Evolutionary conservation across 495 filamentous ascomycete genomes (phyloP).

Genomic region (Aspergillus baeticus): DNA sequence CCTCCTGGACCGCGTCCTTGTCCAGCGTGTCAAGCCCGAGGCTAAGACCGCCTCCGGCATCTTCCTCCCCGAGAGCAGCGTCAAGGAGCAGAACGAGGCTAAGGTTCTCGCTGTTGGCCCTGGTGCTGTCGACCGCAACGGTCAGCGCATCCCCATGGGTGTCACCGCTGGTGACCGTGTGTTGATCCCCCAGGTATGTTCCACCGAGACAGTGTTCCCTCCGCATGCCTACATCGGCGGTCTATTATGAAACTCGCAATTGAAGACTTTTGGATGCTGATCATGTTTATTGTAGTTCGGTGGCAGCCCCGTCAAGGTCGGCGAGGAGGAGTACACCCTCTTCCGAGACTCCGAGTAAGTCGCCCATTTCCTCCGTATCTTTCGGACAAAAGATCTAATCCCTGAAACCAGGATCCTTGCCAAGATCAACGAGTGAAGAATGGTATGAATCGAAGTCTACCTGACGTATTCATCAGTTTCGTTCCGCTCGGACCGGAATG

Average conservation of each 20-base stretch:
- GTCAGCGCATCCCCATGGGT: constrained; percentile 78
- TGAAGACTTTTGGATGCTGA: constrained; percentile 3
- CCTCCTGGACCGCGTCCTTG: constrained; percentile 96
- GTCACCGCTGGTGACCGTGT: constrained; percentile 86
- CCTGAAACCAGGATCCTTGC: constrained; percentile 62
- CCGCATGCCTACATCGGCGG: background rate
- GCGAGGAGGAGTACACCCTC: constrained; percentile 91
- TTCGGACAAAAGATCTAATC: constrained; percentile 23
- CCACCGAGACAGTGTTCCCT: background rate
- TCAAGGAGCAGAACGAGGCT: constrained; percentile 98
- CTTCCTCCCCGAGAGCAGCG: constrained; percentile 93
- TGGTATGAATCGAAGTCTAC: constrained; percentile 10
- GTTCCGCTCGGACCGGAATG: constrained; percentile 15
- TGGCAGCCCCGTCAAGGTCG: constrained; percentile 93
- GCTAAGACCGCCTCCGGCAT: constrained; percentile 93
- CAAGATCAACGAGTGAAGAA: constrained; percentile 81
- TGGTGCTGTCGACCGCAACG: constrained; percentile 80
- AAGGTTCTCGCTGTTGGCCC: constrained; percentile 94
- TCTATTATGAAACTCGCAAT: background rate
- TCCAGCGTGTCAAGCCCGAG: constrained; percentile 97
- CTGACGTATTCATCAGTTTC: constrained; percentile 21
- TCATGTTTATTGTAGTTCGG: constrained; percentile 68
- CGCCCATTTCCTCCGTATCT: background rate
- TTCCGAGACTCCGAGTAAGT: constrained; percentile 97
- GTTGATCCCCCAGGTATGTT: constrained; percentile 89